Base-by-base conservation (phyloP, 2,329 filamentous ascomycete species). In the Daldinia sp. region DNA sequence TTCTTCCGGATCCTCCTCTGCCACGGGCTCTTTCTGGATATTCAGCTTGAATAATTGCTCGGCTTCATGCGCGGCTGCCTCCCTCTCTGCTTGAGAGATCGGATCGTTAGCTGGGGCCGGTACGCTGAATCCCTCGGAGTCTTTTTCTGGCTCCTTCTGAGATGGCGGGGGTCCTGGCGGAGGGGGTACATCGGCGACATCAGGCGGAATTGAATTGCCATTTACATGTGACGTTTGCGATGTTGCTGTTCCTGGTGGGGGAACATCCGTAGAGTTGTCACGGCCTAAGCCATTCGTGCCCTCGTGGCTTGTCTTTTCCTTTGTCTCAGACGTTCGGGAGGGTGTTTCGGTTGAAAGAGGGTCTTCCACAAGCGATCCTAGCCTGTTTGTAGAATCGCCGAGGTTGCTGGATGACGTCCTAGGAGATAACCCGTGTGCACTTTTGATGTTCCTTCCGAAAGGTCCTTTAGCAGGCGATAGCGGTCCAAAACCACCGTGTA, bases 21-120 rank as follows among this genome's bases (percentile, higher is more conserved):
- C 87, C 20, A 96, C 92, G 0, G 93, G 92, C 42, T 91, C 89
- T 71, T 92, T 92, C 69, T 90, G 87, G 58, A 97, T 97, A 76
- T 89, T 93, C 59, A 97, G 86, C 79, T 92, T 95, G 82, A 94
- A 94, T 7, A 89, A 83, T 53, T 89, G 87, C n/a, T 90, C 88
- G 4, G 80, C 81, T 48, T 90, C 88, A 56, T 90, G 88, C 12
- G 81, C 83, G 57, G 79, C 85, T 7, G 86, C 88, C 76, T 94
- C 92, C 48, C 86, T 85, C 78, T 94, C 87, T 6, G 92, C 92
- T 76, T 91, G 88, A 0, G 92, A 91, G 65, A 95, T 91, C 2
- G 89, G 84, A 77, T 90, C 84, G 72, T 89, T 85, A 73, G 85
- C 83, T 1, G 87, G 82, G 0, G 88, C 85, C 0, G 91, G 92